These are phyloP conservation scores for Zea mays DNA, from an alignment of 176 grass and related monocot genomes.

Conservation along the genomic window DNA sequence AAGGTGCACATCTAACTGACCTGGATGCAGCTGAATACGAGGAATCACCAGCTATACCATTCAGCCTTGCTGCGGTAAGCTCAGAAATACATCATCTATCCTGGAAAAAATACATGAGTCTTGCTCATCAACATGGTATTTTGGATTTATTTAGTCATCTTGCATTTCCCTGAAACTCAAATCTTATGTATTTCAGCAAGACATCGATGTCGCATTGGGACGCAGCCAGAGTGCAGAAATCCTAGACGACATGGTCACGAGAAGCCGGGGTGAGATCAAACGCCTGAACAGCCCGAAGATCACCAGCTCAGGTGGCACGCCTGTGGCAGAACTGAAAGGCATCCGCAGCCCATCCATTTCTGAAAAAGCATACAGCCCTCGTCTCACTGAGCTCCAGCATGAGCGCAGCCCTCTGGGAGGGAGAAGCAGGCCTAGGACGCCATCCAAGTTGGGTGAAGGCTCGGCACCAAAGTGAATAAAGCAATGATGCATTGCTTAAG, in stretches of 20 bases:
- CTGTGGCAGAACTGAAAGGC: constrained; percentile 64
- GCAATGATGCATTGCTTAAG: constrained; percentile 1
- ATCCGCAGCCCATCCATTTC: constrained; percentile 69
- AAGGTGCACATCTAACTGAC: constrained; percentile 89
- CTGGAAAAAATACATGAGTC: not conserved
- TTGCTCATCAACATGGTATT: not conserved
- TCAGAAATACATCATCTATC: constrained; percentile 16
- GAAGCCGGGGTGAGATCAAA: constrained; percentile 94
- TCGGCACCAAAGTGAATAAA: constrained; percentile 45
- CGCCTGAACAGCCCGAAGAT: constrained; percentile 86
- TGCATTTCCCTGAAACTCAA: constrained; percentile 13
- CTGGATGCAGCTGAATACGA: constrained; percentile 90
- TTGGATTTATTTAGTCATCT: constrained; percentile 1
- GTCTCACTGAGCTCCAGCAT: constrained; percentile 59
- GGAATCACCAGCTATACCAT: constrained; percentile 83
- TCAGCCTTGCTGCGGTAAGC: constrained; percentile 62
- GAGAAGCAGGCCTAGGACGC: constrained; percentile 47
- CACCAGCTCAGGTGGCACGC: constrained; percentile 84
- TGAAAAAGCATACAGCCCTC: constrained; percentile 81
- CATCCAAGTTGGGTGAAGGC: constrained; percentile 46
- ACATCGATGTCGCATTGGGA: constrained; percentile 53
- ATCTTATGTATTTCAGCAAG: constrained; percentile 46
- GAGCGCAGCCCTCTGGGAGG: constrained; percentile 68
- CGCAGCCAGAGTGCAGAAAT: constrained; percentile 65
- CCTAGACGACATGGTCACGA: constrained; percentile 81